Evolutionary conservation across 352 stramenopile species (phyloP), one percentile per base, ranked within the genome.

Genomic region (Sclerospora graminicola): DNA sequence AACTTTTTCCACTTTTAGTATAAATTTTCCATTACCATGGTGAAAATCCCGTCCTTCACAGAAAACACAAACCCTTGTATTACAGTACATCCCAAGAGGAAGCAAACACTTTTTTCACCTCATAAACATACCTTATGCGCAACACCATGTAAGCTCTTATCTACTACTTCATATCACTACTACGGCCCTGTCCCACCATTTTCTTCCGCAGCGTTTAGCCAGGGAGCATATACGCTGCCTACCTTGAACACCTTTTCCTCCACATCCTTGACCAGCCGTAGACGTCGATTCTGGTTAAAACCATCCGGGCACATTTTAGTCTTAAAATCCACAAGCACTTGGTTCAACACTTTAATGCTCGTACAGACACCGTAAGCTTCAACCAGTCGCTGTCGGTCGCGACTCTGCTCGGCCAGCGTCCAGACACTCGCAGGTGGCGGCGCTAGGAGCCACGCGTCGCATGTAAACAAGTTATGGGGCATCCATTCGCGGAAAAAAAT

Each of bases 361-460:
- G 79, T 91, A 50, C 76, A 91, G n/a, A 91, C 37, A 10, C 74
- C 76, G 28, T 86, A 91, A 11, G 61, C 76, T 33, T 86, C 58
- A 34, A 73, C 46, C 60, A 88, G 72, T 9, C 44, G 41, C 41
- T 73, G 54, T 18, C 54, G 41, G 40, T 89, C 63, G 13, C 57
- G 47, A 5, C 52, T 57, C 21, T 57, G 43, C 53, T 84, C 80
- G 10, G 72, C 72, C 16, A 75, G 42, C 9, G 66, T 69, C 79
- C 79, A 91, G 7, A 89, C 43, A 5, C 63, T 70, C 15, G 61
- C 43, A 0, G 75, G 75, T 8, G 79, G 76, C 14, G 66, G 23
- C 1, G 74, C 63, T 33, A 91, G 51, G 18, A 89, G 48, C 76
- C 76, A 91, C 43, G 78, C 69, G 41, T 91, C 76, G 39, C 79